phyloP scores from a whole-genome alignment of 2,329 filamentous ascomycete genomes.

The Pyrenophora tritici-repentis region DNA sequence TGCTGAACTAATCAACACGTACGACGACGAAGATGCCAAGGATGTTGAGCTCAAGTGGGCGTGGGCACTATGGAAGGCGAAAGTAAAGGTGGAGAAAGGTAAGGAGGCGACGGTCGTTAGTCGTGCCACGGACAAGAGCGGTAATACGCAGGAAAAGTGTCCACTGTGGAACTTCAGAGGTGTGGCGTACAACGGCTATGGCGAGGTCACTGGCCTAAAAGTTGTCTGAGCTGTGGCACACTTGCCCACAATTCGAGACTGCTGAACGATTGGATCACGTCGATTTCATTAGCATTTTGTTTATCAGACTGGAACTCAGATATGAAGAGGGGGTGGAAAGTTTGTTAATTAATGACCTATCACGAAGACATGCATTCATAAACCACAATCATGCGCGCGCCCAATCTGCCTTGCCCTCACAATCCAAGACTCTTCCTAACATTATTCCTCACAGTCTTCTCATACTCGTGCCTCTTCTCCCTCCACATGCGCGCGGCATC shows the following conservation, averaged over 20 bases:
- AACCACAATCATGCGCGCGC: neutral
- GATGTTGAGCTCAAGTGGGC: constrained; percentile 55
- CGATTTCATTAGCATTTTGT: too few relatives aligned
- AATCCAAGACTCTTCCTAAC: constrained; percentile 47
- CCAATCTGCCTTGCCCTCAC: constrained; percentile 14
- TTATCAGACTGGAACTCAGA: too few relatives aligned
- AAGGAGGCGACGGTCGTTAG: constrained; percentile 55
- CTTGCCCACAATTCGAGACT: neutral
- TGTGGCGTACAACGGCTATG: constrained; percentile 65
- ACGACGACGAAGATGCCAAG: constrained; percentile 19
- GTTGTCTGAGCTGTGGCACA: constrained; percentile 37
- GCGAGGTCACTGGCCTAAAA: constrained; percentile 57
- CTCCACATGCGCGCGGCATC: constrained; percentile 89
- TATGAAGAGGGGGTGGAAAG: too few relatives aligned
- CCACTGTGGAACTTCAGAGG: constrained; percentile 64
- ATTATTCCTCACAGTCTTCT: constrained; percentile 71
- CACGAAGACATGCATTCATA: constrained; percentile 11
- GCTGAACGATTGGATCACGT: too few relatives aligned
- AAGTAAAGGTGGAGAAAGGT: constrained; percentile 51
- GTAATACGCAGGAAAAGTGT: constrained; percentile 56
- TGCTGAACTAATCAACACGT: constrained; percentile 47
- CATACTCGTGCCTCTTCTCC: constrained; percentile 78
- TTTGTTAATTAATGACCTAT: constrained; percentile 8
- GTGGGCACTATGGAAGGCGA: constrained; percentile 61
- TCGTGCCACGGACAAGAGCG: constrained; percentile 59